Base-by-base conservation (phyloP, 1,139 yeast genomes). In the Pichia cactophila region DNA sequence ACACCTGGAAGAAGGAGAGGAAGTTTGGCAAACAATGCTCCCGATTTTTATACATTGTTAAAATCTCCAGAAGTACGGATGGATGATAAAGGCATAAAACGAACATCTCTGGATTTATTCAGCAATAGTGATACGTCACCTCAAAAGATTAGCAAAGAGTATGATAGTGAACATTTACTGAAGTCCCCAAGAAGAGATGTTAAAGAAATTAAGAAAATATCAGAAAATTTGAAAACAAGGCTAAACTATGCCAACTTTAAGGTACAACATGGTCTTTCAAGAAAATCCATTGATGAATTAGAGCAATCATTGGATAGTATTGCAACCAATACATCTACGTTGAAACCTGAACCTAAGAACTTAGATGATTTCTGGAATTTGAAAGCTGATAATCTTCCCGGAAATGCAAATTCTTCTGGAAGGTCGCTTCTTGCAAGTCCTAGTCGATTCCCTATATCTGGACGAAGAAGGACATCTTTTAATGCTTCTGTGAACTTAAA, bases 201-300 rank as follows among this genome's bases (percentile, higher is more conserved):
- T 41, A 54, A 53, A 20, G 67, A 66, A 41, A 61, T 66, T 11
- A 61, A 61, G 43, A 65, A 63, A 50, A 62, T 66, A 16, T 61
- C 67, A 4, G 65, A 64, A 26, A 64, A 64, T 46, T 58, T 66
- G 41, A 61, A 61, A 43, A 61, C 69, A 8, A 51, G 68, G 44
- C 58, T 66, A 33, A 64, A 63, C 43, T 64, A 66, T 47, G 69
- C 69, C 5, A 62, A 62, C 48, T 45, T 62, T 26, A 65, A 65
- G 52, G 61, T 65, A 14, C 66, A 65, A 50, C 61, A 65, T 50
- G 68, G 68, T 1, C 63, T 66, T 66, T 58, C 63, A 3, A 55
- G 57, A 16, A 59, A 59, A 43, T 58, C 65, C 8, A 58, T 64
- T 8, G 54, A 54, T 6, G 67, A 65, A 48, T 54, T 64, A 26